Conservation (phyloP, 2,329 filamentous ascomycete species). For the Aspergillus versicolor region DNA sequence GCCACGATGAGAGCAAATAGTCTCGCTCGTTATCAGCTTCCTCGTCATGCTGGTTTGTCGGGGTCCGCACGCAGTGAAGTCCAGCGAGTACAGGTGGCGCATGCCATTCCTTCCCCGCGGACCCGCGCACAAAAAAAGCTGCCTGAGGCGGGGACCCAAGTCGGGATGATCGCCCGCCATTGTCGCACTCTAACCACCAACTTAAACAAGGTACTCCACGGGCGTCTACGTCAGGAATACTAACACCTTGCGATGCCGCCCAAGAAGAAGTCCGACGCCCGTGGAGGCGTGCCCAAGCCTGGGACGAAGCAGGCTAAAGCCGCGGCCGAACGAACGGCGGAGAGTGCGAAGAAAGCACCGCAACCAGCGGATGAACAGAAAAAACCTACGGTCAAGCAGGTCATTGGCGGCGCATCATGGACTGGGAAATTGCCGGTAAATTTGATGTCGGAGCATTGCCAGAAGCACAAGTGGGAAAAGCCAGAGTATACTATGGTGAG, state of each 20-base stretch:
- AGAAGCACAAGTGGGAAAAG: slow-evolving; percentile 93
- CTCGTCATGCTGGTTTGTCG: not conserved
- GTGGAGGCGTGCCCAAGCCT: slow-evolving; percentile 38
- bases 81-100: not conserved
- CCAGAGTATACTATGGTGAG: slow-evolving; percentile 83
- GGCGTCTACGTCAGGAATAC: slow-evolving; percentile 17
- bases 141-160: slow-evolving; percentile 8
- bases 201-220: slow-evolving; percentile 20
- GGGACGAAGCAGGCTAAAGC: slow-evolving; percentile 43
- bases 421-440: slow-evolving; percentile 96
- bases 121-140: slow-evolving; percentile 6
- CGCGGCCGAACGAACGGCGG: slow-evolving; percentile 32
- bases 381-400: slow-evolving; percentile 64
- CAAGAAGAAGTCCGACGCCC: slow-evolving; percentile 42
- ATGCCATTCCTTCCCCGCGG: slow-evolving; percentile 3
- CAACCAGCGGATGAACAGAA: slow-evolving; percentile 50
- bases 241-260: slow-evolving; percentile 31
- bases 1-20: not conserved
- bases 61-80: not conserved
- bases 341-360: slow-evolving; percentile 31
- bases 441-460: slow-evolving; percentile 88
- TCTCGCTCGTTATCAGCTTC: not conserved
- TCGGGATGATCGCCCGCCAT: not conserved
- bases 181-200: not conserved
- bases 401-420: slow-evolving; percentile 95